These are phyloP conservation scores for Cercospora zeina DNA, from an alignment of 2,329 filamentous ascomycete species.

Conservation along the genomic window DNA sequence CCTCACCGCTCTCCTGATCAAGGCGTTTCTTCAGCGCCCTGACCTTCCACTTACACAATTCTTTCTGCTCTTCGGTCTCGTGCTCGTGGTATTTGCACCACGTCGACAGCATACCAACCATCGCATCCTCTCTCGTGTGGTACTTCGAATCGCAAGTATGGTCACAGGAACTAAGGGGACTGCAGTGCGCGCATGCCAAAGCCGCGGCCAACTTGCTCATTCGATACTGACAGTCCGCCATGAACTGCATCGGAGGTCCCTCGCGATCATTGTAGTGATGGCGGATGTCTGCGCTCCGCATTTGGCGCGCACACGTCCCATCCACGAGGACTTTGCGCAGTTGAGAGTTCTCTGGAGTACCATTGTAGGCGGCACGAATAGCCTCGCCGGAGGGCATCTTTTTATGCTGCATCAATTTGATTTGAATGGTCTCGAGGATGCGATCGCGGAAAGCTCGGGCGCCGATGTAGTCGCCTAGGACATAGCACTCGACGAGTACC, in stretches of 20 bases:
- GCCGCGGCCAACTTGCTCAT: conserved; percentile 2
- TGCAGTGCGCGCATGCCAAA: conserved; percentile 1
- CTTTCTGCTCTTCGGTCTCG: conserved; percentile 5
- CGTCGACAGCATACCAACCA: neutral
- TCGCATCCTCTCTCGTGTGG: neutral
- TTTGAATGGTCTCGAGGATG: conserved; percentile 6
- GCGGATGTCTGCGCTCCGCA: neutral
- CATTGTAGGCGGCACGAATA: neutral
- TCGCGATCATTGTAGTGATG: neutral
- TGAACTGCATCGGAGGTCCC: neutral
- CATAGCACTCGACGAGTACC: neutral
- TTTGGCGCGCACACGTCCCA: neutral
- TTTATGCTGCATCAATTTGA: neutral
- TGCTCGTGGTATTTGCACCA: conserved; percentile 8
- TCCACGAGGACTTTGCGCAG: neutral
- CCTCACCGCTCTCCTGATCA: neutral
- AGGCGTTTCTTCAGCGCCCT: neutral
- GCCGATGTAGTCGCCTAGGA: conserved; percentile 5
- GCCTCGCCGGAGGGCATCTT: neutral
- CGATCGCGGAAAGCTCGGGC: neutral
- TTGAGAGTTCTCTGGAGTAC: neutral
- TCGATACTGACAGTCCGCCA: neutral
- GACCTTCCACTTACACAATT: conserved; percentile 9
- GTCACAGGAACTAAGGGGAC: neutral
- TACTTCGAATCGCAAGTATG: neutral